phyloP scores from a whole-genome alignment of 1,284 basidiomycete genomes.

The Peniophora sp. region DNA sequence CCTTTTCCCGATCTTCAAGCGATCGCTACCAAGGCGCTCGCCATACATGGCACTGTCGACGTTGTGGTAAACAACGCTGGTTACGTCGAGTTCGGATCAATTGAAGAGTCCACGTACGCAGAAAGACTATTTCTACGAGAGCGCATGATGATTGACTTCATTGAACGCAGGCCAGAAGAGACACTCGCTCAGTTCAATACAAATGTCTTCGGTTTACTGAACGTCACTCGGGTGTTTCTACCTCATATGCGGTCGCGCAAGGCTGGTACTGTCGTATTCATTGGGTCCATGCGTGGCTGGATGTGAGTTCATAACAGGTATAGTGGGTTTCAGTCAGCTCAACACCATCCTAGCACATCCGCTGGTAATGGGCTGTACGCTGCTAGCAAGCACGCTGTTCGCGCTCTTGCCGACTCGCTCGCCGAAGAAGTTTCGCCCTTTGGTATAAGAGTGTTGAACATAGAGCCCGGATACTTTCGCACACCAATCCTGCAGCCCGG shows the following conservation, averaged over 20 bases:
- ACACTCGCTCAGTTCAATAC: conserved; percentile 25
- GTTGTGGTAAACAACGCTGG: conserved; percentile 45
- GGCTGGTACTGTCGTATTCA: conserved; percentile 26
- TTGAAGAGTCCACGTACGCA: conserved; percentile 13
- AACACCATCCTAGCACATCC: neutral
- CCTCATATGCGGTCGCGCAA: conserved; percentile 27
- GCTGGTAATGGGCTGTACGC: conserved; percentile 22
- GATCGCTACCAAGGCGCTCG: conserved; percentile 28
- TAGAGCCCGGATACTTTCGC: conserved; percentile 38
- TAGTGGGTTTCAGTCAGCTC: neutral
- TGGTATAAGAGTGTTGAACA: conserved; percentile 31
- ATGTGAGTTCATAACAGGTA: conserved; percentile 16
- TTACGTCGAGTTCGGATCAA: conserved; percentile 12
- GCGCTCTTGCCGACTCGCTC: conserved; percentile 28
- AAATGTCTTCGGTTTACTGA: conserved; percentile 30
- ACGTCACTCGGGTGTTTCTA: conserved; percentile 29
- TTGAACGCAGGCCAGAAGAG: conserved; percentile 18
- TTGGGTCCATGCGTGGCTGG: conserved; percentile 27
- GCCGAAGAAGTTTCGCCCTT: conserved; percentile 32
- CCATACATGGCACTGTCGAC: conserved; percentile 30
- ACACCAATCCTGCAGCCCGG: conserved; percentile 28
- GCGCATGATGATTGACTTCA: conserved; percentile 5
- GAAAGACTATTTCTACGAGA: neutral
- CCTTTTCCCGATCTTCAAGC: conserved; percentile 21
- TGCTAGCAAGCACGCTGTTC: conserved; percentile 27